Evolutionary conservation across 257 asterid genomes (phyloP), one percentile per base, ranked within the genome.

Genomic region (Eustoma russellianum): DNA sequence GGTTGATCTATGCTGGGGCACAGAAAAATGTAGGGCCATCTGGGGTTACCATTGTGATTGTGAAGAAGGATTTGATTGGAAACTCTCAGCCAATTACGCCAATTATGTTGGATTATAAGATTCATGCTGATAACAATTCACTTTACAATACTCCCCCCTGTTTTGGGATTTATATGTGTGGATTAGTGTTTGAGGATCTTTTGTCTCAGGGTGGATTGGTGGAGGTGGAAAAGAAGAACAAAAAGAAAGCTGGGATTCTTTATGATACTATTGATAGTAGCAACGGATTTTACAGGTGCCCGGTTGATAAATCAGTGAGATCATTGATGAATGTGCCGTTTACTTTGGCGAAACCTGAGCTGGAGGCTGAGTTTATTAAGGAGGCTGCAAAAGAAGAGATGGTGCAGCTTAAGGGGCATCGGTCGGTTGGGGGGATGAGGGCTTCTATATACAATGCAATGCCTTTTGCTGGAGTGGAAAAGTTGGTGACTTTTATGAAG

Each of bases 11-110:
- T 61, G 98, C 95, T n/a, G 98, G 98, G 30, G 98, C 98, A 0
- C 98, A 86, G 89, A 90, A 90, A 62, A 90, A 90, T 41, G 98
- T 90, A 0, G 98, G 98, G 16, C 98, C 98, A 40, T 90, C 98
- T 0, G 98, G 98, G 0, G 98, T 90, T 17, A 86, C 97, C 5
- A 83, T 90, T 50, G 95, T 68, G 52, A 86, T 90, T 34, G 46
- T 86, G 0, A 67, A 82, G 56, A 74, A 86, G 3, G 95, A 86
- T 75, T 67, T 90, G 83, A 65, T 83, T 57, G 94, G 95, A 17
- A 72, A 77, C 46, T 77, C 96, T 3, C 95, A 83, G 67, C 71
- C 81, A 33, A 57, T 15, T 11, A 90, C 96, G 1, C 98, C 98
- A 11, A 77, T 90, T 41, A 86, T 90, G 98, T 64, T 90, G 49